Conservation (phyloP, 2,329 filamentous ascomycete genomes). For the Fusarium albosuccineum region DNA sequence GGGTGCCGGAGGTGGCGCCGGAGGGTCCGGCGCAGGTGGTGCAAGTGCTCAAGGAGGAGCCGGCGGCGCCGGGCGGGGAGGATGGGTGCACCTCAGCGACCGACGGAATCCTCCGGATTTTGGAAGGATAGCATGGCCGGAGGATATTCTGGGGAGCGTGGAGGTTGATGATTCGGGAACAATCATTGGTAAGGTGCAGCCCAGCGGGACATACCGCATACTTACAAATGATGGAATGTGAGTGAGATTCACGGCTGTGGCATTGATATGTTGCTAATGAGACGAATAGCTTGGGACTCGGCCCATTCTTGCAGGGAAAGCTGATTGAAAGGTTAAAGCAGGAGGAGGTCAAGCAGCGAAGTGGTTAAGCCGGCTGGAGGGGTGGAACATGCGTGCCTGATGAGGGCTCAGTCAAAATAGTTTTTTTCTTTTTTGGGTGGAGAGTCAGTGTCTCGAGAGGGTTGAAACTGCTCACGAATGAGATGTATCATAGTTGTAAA, state of each 20-base stretch:
- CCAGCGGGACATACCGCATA: conserved; percentile 73
- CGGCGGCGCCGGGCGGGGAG: conserved; percentile 70
- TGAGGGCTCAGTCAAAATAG: background rate
- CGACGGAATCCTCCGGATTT: conserved; percentile 73
- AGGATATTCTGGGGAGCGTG: conserved; percentile 77
- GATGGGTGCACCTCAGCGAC: conserved; percentile 76
- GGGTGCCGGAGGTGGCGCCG: conserved; percentile 56
- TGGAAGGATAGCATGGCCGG: conserved; percentile 76
- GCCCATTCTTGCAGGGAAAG: conserved; percentile 64
- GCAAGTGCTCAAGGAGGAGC: conserved; percentile 72
- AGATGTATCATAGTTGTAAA: background rate
- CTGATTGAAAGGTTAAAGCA: conserved; percentile 65
- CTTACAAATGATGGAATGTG: conserved; percentile 76
- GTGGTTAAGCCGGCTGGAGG: conserved; percentile 44
- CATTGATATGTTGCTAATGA: conserved; percentile 35
- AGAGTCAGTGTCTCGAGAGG: background rate
- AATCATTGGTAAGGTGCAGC: conserved; percentile 69
- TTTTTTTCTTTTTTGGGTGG: background rate
- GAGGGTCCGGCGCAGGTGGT: conserved; percentile 64
- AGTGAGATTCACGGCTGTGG: conserved; percentile 52
- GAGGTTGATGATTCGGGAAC: conserved; percentile 71
- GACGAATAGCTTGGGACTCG: conserved; percentile 47
- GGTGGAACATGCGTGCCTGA: background rate
- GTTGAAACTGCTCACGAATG: background rate
- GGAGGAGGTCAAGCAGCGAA: conserved; percentile 59